These are phyloP conservation scores for Limnanthes douglasii DNA, from an alignment of 345 rosid genomes.

Conservation along the genomic window DNA sequence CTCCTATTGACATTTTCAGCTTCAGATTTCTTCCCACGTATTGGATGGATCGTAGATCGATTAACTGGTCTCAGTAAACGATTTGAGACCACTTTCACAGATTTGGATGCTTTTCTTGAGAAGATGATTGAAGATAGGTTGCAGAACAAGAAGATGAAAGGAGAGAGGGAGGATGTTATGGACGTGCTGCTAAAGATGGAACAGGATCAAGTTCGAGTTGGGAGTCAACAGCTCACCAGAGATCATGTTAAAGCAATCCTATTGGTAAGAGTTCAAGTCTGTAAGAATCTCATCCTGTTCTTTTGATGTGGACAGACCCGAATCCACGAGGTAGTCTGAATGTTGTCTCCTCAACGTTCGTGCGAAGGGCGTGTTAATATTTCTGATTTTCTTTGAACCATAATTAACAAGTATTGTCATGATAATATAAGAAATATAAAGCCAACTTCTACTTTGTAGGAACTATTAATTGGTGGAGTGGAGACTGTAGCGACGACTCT, in stretches of 20 bases:
- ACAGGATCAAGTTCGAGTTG: conserved; percentile 8
- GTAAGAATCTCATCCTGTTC: too few relatives aligned
- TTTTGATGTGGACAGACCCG: too few relatives aligned
- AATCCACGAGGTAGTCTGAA: too few relatives aligned
- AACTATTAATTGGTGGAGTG: conserved; percentile 9
- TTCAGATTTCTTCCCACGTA: conserved; percentile 15
- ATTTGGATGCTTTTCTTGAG: conserved; percentile 21
- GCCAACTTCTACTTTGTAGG: not conserved
- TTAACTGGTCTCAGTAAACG: conserved; percentile 14
- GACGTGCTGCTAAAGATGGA: conserved; percentile 22
- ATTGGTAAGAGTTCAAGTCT: conserved; percentile 9
- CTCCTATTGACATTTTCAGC: conserved; percentile 17
- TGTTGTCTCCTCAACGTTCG: not conserved
- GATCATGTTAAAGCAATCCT: conserved; percentile 30
- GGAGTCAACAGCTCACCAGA: conserved; percentile 12
- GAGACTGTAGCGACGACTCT: conserved; percentile 9
- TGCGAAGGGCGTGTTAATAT: too few relatives aligned
- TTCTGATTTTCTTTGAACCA: too few relatives aligned
- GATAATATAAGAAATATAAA: not conserved
- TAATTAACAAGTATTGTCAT: too few relatives aligned
- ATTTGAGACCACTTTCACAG: conserved; percentile 16
- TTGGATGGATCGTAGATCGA: conserved; percentile 23
- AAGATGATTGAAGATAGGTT: conserved; percentile 22
- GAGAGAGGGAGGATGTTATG: conserved; percentile 18
- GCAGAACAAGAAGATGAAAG: conserved; percentile 7